Percentiles rank a stretch among this genome's conserved stretches.
These are phyloP conservation scores for Gastrodia elata DNA, from an alignment of 106 monocot genomes.

Conservation along the genomic window DNA sequence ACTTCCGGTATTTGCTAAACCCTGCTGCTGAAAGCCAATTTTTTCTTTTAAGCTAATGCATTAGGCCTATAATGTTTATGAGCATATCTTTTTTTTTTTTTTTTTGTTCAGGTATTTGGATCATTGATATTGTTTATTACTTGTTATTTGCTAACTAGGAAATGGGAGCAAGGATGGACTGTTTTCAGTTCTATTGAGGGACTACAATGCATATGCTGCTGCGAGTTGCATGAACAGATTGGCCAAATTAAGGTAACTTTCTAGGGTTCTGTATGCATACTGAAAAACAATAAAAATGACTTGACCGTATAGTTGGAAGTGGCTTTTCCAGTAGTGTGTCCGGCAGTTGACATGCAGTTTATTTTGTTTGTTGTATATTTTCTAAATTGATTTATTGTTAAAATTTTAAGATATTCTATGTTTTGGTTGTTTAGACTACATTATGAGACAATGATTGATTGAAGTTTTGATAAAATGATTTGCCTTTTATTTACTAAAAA, in stretches of 20 bases:
- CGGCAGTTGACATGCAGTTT: neutral
- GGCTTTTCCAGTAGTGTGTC: neutral
- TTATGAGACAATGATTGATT: neutral
- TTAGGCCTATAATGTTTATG: neutral
- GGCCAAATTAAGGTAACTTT: slow-evolving; percentile 80
- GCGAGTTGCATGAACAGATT: slow-evolving; percentile 94
- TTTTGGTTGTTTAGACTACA: neutral
- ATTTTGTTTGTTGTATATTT: neutral
- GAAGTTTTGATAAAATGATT: neutral
- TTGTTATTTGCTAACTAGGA: slow-evolving; percentile 36
- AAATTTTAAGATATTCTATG: neutral
- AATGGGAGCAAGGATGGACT: slow-evolving; percentile 94
- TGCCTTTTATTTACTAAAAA: neutral
- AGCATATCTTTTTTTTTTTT: neutral
- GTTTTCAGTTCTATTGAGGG: slow-evolving; percentile 86
- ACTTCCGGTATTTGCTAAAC: neutral
- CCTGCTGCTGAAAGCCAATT: neutral
- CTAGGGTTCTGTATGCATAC: neutral
- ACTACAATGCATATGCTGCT: slow-evolving; percentile 93
- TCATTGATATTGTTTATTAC: neutral
- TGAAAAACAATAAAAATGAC: neutral
- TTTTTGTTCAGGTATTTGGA: neutral
- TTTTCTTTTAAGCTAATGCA: neutral
- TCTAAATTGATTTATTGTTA: neutral
- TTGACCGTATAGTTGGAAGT: neutral